phyloP scores from a whole-genome alignment of 2,329 filamentous ascomycete species.

The Verticillium klebahnii region DNA sequence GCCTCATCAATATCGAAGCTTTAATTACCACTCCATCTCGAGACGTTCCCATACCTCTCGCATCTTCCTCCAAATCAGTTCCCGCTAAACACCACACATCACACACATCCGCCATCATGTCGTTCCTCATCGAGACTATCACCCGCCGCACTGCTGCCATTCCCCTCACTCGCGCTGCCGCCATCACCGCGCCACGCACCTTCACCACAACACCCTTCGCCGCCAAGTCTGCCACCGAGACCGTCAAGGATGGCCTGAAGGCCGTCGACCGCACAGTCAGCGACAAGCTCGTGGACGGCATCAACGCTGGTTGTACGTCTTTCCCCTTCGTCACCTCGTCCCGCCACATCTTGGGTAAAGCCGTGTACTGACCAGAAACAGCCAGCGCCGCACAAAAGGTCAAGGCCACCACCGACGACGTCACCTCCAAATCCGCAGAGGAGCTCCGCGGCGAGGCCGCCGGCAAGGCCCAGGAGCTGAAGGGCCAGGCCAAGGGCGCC shows the following conservation, averaged over 20 bases:
- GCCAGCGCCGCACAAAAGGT: slow-evolving; percentile 39
- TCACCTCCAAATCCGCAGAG: slow-evolving; percentile 28
- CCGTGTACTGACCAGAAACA: slow-evolving; percentile 12
- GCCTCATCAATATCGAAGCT: background rate
- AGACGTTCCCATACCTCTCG: too few species aligned
- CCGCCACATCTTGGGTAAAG: background rate
- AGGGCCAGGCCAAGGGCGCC: slow-evolving; percentile 27
- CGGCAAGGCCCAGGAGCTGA: slow-evolving; percentile 33
- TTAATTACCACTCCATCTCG: background rate
- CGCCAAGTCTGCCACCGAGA: slow-evolving; percentile 46
- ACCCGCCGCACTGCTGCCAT: slow-evolving; percentile 36
- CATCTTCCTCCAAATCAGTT: background rate
- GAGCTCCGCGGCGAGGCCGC: slow-evolving; percentile 32
- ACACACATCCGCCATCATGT: slow-evolving; percentile 34
- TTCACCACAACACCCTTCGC: slow-evolving; percentile 44
- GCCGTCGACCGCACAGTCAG: slow-evolving; percentile 54
- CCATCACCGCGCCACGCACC: slow-evolving; percentile 36
- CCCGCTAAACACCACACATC: slow-evolving; percentile 1
- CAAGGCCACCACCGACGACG: slow-evolving; percentile 38
- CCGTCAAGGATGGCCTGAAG: slow-evolving; percentile 56
- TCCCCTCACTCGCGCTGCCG: slow-evolving; percentile 28
- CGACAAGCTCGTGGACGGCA: slow-evolving; percentile 57
- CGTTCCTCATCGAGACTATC: slow-evolving; percentile 44
- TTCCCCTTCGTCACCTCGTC: background rate
- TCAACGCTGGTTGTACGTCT: slow-evolving; percentile 51